Base-by-base conservation (phyloP, 495 filamentous ascomycete genomes). In the Podospora pseudoanserina region DNA sequence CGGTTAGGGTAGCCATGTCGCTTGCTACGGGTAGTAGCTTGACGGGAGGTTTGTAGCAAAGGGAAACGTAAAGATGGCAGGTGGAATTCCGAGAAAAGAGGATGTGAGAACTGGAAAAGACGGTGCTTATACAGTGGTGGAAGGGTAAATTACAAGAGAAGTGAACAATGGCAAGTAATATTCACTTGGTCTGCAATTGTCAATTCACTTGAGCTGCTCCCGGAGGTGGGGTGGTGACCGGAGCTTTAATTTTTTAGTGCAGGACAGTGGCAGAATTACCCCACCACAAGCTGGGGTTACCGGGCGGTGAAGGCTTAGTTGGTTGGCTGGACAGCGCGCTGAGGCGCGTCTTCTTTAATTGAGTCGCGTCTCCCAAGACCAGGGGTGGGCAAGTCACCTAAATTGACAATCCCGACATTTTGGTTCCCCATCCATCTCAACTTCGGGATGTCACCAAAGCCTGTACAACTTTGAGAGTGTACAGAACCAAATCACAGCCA, bases 301-400 rank as follows among this genome's bases (percentile, higher is more conserved):
- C 4, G 39, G 56, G 67, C 63, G 67, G 67, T 65, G 67, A 69
- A n/a, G 16, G 9, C 7, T 26, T 19, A 64, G 62, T 34, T 53
- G 18, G 49, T 34, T 53, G 18, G 49, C 26, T 54, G 34, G n/a
- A 18, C 55, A 55, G 15, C 26, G 30, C 39, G 67, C 65, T 60
- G 16, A 53, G 63, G 63, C 74, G 74, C 72, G 74, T 74, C 59
- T 32, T 66, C 58, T 73, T 76, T 67, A 71, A 71, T 71, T 58
- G 69, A 74, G 65, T 23, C 72, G 72, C 74, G 74, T 74, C 72
- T 70, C 68, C 67, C 64, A 61, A 9, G 44, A 9, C n/a, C 66
- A 19, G 18, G 15, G 19, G 34, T 16, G 1, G 30, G 20, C 13
- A 56, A 19, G 20, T 20, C 28, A 19, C 28, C 11, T 28, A n/a